Percentiles rank a stretch among this genome's conserved stretches.
Conservation (phyloP, 1,139 yeast species). For the Suhomyces taliae region DNA sequence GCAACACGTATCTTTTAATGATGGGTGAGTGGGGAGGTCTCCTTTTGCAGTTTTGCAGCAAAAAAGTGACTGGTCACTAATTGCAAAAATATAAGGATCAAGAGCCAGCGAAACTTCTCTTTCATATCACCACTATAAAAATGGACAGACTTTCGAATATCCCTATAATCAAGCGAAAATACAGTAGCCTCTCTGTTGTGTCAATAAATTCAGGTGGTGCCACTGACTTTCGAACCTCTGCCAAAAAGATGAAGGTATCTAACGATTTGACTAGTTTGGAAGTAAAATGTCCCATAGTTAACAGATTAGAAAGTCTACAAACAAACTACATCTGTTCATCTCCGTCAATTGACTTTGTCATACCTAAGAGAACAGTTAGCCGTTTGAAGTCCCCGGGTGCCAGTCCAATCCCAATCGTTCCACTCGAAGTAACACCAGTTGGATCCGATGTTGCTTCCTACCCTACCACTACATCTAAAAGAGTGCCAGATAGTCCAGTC, state of each 20-base stretch:
- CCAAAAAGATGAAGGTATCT: neutral
- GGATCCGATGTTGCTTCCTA: too few species aligned
- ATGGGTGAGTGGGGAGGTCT: neutral
- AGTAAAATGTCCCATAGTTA: neutral
- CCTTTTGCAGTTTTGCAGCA: neutral
- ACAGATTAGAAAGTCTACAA: neutral
- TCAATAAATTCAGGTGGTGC: neutral
- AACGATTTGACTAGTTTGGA: constrained; percentile 3
- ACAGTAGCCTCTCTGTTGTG: neutral
- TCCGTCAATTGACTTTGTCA: too few species aligned
- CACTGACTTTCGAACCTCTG: neutral
- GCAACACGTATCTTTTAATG: too few species aligned
- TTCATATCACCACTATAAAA: too few species aligned
- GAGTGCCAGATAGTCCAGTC: neutral
- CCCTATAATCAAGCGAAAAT: neutral
- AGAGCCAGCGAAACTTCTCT: neutral
- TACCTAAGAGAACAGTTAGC: too few species aligned
- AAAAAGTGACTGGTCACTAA: neutral
- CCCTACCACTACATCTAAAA: too few species aligned
- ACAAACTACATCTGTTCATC: too few species aligned
- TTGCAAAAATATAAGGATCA: neutral
- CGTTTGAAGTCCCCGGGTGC: too few species aligned
- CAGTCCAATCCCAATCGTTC: too few species aligned
- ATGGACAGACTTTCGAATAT: neutral
- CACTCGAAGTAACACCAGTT: too few species aligned